Percentiles rank a stretch among this genome's conserved stretches.
Evolutionary conservation across 73 alveolate genomes (phyloP).

Genomic region (Symbiodinium pilosum): DNA sequence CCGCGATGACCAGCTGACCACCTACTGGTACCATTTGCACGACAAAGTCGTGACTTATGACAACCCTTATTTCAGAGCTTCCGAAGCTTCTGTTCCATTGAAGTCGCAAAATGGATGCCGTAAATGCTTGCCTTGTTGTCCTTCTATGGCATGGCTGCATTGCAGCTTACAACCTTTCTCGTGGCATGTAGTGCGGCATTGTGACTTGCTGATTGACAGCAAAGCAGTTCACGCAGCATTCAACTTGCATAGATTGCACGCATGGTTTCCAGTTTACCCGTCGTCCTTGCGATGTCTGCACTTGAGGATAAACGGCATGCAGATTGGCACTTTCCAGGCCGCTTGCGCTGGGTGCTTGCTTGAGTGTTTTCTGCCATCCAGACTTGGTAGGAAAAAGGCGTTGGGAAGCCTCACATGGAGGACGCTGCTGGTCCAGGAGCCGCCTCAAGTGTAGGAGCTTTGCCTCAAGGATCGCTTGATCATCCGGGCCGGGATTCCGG

Average conservation of each 20-base stretch:
- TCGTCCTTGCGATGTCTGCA: too few species aligned
- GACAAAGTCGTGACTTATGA: constrained; percentile 90
- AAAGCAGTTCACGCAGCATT: too few species aligned
- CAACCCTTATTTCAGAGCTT: constrained; percentile 37
- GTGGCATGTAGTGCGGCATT: too few species aligned
- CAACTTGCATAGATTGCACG: too few species aligned
- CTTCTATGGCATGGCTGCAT: too few species aligned
- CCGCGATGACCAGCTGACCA: constrained; percentile 82
- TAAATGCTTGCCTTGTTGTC: too few species aligned
- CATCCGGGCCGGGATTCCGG: constrained; percentile 62
- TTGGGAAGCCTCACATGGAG: constrained; percentile 93
- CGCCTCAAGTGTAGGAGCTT: neutral
- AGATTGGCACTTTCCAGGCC: constrained; percentile 79
- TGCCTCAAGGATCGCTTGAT: constrained; percentile 54
- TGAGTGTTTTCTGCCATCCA: neutral
- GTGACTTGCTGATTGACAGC: too few species aligned
- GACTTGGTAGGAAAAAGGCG: constrained; percentile 41
- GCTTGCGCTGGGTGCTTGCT: neutral
- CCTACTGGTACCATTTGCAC: constrained; percentile 89
- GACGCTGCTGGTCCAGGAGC: neutral
- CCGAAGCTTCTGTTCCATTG: too few species aligned
- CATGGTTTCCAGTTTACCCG: too few species aligned
- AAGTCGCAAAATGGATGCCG: too few species aligned
- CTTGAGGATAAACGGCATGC: constrained; percentile 90
- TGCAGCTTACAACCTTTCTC: too few species aligned